These are phyloP conservation scores for Phytophthora palmivora DNA, from an alignment of 352 stramenopile genomes.

Conservation along the genomic window DNA sequence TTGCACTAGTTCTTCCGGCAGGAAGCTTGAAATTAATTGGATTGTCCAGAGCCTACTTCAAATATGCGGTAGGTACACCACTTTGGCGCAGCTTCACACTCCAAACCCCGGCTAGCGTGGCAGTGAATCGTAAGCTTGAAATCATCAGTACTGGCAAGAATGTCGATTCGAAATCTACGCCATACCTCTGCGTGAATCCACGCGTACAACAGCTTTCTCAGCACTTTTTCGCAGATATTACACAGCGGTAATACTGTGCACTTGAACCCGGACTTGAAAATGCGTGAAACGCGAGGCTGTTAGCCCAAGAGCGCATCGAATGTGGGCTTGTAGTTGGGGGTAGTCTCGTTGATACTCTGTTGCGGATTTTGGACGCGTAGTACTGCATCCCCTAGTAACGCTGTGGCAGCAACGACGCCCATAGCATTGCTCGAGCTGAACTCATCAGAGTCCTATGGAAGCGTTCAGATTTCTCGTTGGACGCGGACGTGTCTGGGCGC, in stretches of 20 bases:
- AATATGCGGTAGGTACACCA: conserved; percentile 18
- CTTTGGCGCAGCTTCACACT: conserved; percentile 16
- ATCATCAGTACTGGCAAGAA: conserved; percentile 17
- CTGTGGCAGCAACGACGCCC: not conserved
- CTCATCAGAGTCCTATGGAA: too few relatives aligned
- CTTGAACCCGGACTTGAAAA: not conserved
- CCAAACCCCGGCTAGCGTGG: conserved; percentile 3
- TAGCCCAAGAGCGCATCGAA: not conserved
- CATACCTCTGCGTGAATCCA: conserved; percentile 12
- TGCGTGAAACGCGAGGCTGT: not conserved
- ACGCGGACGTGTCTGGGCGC: too few relatives aligned
- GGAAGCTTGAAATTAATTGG: conserved; percentile 19
- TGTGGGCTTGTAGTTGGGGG: conserved; percentile 1
- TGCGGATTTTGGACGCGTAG: conserved; percentile 14
- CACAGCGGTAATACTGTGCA: not conserved
- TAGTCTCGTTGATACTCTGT: not conserved
- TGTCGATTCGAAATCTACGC: conserved; percentile 9
- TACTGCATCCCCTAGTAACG: conserved; percentile 14
- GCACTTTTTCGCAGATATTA: not conserved
- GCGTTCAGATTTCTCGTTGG: too few relatives aligned
- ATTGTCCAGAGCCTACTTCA: conserved; percentile 16
- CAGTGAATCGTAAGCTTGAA: conserved; percentile 13
- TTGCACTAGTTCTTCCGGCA: not conserved
- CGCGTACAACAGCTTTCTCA: conserved; percentile 2
- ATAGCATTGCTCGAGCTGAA: conserved; percentile 3